Base-by-base conservation (phyloP, 2,329 filamentous ascomycete species). In the Zymoseptoria ardabiliae region DNA sequence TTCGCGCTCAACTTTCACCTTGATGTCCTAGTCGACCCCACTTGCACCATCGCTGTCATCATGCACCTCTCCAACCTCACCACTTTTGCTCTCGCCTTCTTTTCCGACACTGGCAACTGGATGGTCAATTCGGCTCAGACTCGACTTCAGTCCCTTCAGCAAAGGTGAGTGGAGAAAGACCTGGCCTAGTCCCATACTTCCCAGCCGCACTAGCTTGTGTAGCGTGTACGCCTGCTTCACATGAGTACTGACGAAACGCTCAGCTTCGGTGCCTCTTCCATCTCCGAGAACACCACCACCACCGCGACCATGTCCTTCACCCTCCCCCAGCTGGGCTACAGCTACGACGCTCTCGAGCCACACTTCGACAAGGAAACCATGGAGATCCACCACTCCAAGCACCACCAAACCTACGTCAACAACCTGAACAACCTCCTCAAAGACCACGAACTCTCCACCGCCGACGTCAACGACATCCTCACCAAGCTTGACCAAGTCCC, bases 301-400 rank as follows among this genome's bases (percentile, higher is more conserved):
- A n/a, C 48, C 59, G 59, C 53, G 45, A 56, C 62, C 49, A 63
- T 67, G 63, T 54, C 69, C 28, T 72, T 69, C 65, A 66, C 67
- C 13, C 65, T 72, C 2, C 70, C 69, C 10, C 62, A 62, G 21
- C 65, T 72, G 19, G 63, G 63, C 61, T 71, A 72, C 60, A 57
- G 25, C 50, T 71, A 70, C 63, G 68, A 88, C 84, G 87, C 86
- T 35, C 78, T 90, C 54, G 86, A 89, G 73, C 87, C 87, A 9
- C 82, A 85, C 76, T 91, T 92, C 77, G 89, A 87, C 35, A 79
- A 78, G 66, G 83, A 90, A 73, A 92, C 91, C 74, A 92, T 92
- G 89, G 84, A 88, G 74, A 82, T 92, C 55, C 89, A 92, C 73
- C 88, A 92, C 76, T 77, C 78, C 73, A 90, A 90, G 77, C 89